Percentiles rank a stretch among this genome's conserved stretches.
Evolutionary conservation across 192 early-diverging fungal species (phyloP).

Genomic region (Coemansia sp.): DNA sequence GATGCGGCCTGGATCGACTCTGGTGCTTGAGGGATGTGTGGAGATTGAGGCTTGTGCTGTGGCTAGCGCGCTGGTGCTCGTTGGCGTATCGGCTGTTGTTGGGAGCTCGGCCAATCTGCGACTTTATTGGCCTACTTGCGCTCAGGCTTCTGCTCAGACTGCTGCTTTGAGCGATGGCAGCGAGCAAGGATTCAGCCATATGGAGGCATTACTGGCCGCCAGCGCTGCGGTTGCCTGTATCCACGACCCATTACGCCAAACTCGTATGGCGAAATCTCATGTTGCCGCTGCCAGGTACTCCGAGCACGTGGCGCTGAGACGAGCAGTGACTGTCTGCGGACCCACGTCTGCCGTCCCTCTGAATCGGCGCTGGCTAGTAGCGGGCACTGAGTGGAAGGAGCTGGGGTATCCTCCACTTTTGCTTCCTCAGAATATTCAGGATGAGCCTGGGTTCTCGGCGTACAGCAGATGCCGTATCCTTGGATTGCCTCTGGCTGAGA

Average conservation of each 20-base stretch:
- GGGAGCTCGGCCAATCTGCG: not conserved
- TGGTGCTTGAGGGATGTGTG: conserved; percentile 27
- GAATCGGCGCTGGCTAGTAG: conserved; percentile 23
- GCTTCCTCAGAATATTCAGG: not conserved
- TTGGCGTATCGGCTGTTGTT: not conserved
- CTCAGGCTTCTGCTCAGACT: not conserved
- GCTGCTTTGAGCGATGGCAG: not conserved
- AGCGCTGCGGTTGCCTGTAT: conserved; percentile 23
- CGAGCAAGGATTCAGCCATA: conserved; percentile 20
- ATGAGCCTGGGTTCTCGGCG: conserved; percentile 29
- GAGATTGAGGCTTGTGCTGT: not conserved
- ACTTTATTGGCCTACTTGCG: conserved; percentile 37
- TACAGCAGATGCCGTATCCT: conserved; percentile 49
- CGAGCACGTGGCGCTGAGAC: conserved; percentile 8
- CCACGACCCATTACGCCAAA: conserved; percentile 6
- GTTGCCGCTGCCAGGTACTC: not conserved
- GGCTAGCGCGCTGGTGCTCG: conserved; percentile 11
- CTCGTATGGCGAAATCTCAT: conserved; percentile 4
- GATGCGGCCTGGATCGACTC: conserved; percentile 6
- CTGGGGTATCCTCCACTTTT: conserved; percentile 25
- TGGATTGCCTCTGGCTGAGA: conserved; percentile 10
- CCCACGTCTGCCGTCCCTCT: conserved; percentile 23
- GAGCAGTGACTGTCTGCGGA: conserved; percentile 16
- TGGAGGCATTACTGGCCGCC: conserved; percentile 34
- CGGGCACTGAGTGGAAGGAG: conserved; percentile 19